phyloP scores from a whole-genome alignment of 208 protist species.

The Porcisia deanei region DNA sequence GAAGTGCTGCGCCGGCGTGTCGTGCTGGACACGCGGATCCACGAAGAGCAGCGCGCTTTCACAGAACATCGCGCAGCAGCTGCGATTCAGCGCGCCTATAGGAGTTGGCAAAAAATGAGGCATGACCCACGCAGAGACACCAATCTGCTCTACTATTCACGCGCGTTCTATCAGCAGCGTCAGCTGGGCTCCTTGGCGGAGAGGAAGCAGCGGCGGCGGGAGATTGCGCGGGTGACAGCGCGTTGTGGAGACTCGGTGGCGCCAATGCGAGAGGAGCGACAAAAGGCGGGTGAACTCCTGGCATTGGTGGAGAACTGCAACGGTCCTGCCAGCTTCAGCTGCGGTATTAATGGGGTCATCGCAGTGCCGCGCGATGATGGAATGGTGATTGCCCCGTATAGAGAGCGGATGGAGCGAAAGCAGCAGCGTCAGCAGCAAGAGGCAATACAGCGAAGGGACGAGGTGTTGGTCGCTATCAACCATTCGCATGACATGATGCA shows the following conservation, averaged over 20 bases:
- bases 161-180: slow-evolving; percentile 47
- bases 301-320: background rate
- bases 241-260: slow-evolving; percentile 41
- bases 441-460: slow-evolving; percentile 41
- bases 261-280: slow-evolving; percentile 8
- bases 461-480: slow-evolving; percentile 36
- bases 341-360: background rate
- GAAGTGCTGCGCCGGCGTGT: slow-evolving; percentile 54
- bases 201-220: slow-evolving; percentile 24
- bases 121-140: slow-evolving; percentile 43
- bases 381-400: background rate
- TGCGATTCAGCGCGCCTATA: slow-evolving; percentile 69
- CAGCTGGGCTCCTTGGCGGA: slow-evolving; percentile 40
- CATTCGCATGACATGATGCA: slow-evolving; percentile 29
- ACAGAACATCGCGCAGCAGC: slow-evolving; percentile 44
- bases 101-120: slow-evolving; percentile 49
- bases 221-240: slow-evolving; percentile 13
- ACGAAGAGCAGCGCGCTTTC: slow-evolving; percentile 37
- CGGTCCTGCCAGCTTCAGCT: background rate
- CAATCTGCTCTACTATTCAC: slow-evolving; percentile 41
- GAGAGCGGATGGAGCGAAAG: background rate
- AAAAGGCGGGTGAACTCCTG: background rate
- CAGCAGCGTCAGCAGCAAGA: slow-evolving; percentile 36
- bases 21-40: slow-evolving; percentile 32
- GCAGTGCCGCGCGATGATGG: background rate